Evolutionary conservation across 2,329 filamentous ascomycete genomes (phyloP).

Genomic region (Cladophialophora yegresii): DNA sequence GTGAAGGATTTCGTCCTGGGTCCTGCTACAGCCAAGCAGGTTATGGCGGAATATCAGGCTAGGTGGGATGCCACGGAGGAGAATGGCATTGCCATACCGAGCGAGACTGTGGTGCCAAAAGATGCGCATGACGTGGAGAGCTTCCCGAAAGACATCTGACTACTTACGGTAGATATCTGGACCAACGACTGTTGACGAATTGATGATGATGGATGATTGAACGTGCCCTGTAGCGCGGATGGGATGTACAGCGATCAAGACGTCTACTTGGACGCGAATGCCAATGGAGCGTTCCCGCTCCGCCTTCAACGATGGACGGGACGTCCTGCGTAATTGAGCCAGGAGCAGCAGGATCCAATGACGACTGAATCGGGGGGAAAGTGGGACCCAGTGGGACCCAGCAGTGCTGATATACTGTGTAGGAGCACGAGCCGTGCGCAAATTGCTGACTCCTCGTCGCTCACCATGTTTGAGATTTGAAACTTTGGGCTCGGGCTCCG

Average conservation of each 20-base stretch:
- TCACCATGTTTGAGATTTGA: too few relatives aligned
- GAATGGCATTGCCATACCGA: background rate
- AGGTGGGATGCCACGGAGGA: conserved; percentile 22
- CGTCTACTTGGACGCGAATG: background rate
- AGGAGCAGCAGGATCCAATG: too few relatives aligned
- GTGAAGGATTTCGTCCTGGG: conserved; percentile 25
- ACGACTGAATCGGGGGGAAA: too few relatives aligned
- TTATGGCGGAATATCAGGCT: conserved; percentile 20
- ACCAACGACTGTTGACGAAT: background rate
- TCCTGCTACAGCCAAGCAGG: conserved; percentile 7
- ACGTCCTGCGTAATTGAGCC: too few relatives aligned
- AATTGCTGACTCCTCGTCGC: too few relatives aligned
- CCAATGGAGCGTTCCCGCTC: background rate
- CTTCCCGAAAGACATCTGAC: conserved; percentile 23
- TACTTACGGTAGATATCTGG: background rate
- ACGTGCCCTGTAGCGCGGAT: too few relatives aligned
- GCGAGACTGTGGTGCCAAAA: conserved; percentile 9
- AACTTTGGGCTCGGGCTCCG: too few relatives aligned
- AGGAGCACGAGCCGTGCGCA: too few relatives aligned
- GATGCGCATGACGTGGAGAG: conserved; percentile 8
- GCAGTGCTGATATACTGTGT: too few relatives aligned
- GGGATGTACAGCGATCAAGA: background rate
- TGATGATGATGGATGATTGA: background rate
- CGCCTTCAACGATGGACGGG: background rate
- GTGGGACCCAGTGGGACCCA: too few relatives aligned